Percentiles rank a stretch among this genome's conserved stretches.
These are phyloP conservation scores for Yarrowia deformans DNA, from an alignment of 805 yeast species.

Conservation along the genomic window DNA sequence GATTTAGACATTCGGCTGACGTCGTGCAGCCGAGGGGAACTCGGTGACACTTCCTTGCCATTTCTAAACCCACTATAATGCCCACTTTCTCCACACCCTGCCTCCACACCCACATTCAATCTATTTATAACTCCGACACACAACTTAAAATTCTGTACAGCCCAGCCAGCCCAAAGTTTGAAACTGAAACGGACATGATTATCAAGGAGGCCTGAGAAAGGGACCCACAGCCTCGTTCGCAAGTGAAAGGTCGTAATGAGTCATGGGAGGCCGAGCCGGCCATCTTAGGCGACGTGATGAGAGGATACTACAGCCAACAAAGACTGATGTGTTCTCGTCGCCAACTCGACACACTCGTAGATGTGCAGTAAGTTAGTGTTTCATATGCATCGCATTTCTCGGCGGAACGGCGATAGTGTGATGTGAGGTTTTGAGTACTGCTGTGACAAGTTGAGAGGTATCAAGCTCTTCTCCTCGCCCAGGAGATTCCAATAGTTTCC, in stretches of 20 bases:
- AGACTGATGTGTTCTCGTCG: no score
- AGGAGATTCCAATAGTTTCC: not conserved
- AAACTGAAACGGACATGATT: constrained; percentile 18
- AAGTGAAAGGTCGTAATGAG: not conserved
- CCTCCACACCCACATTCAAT: no score
- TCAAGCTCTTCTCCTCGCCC: not conserved
- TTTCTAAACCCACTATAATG: not conserved
- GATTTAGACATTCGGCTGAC: not conserved
- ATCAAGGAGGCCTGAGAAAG: constrained; percentile 6
- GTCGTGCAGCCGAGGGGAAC: not conserved
- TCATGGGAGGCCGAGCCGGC: no score
- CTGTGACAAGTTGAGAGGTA: not conserved
- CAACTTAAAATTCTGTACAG: constrained; percentile 10
- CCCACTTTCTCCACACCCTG: not conserved
- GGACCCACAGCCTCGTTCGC: constrained; percentile 19
- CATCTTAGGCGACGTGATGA: not conserved
- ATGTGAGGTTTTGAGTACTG: not conserved
- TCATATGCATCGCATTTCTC: constrained; percentile 25
- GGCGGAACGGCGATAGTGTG: not conserved
- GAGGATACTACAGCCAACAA: no score
- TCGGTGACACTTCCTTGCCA: not conserved
- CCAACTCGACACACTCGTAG: no score
- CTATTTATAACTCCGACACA: not conserved
- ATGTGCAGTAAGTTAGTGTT: not conserved
- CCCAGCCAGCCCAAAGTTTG: constrained; percentile 29